A percentile compares a stretch with the other conserved stretches of the same genome.
These are phyloP conservation scores for Arthrobotrys entomopaga DNA, from an alignment of 2,329 filamentous ascomycete species.

Conservation along the genomic window DNA sequence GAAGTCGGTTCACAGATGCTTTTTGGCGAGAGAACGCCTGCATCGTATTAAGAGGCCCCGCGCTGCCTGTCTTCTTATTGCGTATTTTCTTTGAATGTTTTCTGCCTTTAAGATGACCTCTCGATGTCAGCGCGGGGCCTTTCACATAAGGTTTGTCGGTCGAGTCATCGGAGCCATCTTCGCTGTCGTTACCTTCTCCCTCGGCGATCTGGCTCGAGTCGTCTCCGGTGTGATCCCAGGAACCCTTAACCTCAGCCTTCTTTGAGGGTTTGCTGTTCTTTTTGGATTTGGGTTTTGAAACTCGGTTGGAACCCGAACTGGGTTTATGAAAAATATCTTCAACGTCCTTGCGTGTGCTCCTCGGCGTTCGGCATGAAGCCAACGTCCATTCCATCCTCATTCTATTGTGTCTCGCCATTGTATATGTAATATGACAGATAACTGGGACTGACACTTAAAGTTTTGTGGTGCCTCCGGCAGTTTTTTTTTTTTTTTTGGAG, in stretches of 20 bases:
- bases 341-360: slow-evolving; percentile 46
- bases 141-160: slow-evolving; percentile 54
- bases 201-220: slow-evolving; percentile 54
- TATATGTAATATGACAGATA: slow-evolving; percentile 9
- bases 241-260: slow-evolving; percentile 45
- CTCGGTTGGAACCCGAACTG: slow-evolving; percentile 37
- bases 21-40: slow-evolving; percentile 47
- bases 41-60: slow-evolving; percentile 39
- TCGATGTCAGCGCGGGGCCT: slow-evolving; percentile 55
- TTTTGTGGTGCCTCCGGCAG: not conserved
- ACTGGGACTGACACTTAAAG: slow-evolving; percentile 3
- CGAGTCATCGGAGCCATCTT: slow-evolving; percentile 55
- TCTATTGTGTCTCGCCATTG: slow-evolving; percentile 52
- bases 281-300: slow-evolving; percentile 41
- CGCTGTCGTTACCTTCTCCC: slow-evolving; percentile 55
- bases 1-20: slow-evolving; percentile 20
- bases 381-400: slow-evolving; percentile 55
- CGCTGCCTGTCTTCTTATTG: slow-evolving; percentile 55
- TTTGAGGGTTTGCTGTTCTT: slow-evolving; percentile 37
- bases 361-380: slow-evolving; percentile 44
- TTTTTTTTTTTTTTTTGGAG: slow-evolving; percentile 14
- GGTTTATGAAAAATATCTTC: slow-evolving; percentile 52
- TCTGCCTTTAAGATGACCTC: slow-evolving; percentile 56
- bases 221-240: slow-evolving; percentile 50
- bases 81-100: slow-evolving; percentile 48